Conservation (phyloP, 2,329 filamentous ascomycete species). For the Fusarium sp. region DNA sequence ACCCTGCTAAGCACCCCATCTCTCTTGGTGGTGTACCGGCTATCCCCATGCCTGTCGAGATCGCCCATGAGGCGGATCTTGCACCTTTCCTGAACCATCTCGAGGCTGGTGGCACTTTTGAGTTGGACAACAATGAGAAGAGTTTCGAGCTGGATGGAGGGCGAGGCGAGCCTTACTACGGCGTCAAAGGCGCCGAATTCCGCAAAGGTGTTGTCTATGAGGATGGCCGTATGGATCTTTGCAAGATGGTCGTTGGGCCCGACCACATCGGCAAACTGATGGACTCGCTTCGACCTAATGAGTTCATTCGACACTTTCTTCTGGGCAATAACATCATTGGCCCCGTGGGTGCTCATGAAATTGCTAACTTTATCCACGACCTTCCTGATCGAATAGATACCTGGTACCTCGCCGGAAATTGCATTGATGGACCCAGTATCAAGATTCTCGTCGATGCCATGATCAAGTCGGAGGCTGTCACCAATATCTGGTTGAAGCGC, state of each 20-base stretch:
- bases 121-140: conserved; percentile 41
- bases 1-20: conserved; percentile 49
- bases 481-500: conserved; percentile 67
- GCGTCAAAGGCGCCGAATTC: conserved; percentile 54
- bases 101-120: conserved; percentile 49
- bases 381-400: conserved; percentile 64
- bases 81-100: conserved; percentile 54
- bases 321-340: conserved; percentile 69
- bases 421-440: conserved; percentile 61
- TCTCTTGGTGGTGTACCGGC: conserved; percentile 51
- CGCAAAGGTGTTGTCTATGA: conserved; percentile 61
- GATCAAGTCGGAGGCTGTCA: conserved; percentile 58
- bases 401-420: conserved; percentile 69
- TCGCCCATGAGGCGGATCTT: conserved; percentile 51
- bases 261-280: conserved; percentile 65
- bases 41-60: conserved; percentile 54
- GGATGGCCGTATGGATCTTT: conserved; percentile 67
- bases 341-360: conserved; percentile 60
- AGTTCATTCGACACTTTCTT: conserved; percentile 64
- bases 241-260: conserved; percentile 68
- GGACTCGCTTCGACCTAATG: conserved; percentile 61
- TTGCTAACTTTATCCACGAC: conserved; percentile 61
- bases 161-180: conserved; percentile 55
- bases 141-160: conserved; percentile 53
- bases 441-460: conserved; percentile 60